Evolutionary conservation across 371 early-diverging fungal species (phyloP).

Genomic region (Haplosporangium sp.): DNA sequence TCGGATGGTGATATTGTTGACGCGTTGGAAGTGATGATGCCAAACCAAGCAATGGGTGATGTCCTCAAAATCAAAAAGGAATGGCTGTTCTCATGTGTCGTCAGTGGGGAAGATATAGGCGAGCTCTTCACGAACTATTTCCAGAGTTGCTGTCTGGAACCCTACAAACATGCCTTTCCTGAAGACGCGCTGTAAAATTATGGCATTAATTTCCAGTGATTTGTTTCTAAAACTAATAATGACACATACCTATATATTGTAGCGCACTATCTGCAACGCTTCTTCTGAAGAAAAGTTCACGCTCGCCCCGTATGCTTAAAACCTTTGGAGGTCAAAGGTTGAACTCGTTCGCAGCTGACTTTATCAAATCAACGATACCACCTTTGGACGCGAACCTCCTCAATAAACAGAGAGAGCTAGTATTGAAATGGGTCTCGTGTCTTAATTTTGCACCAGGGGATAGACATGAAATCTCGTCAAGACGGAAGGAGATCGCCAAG

Average conservation of each 20-base stretch:
- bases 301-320: conserved; percentile 36
- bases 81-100: conserved; percentile 29
- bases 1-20: conserved; percentile 36
- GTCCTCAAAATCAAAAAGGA: conserved; percentile 19
- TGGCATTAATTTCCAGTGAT: no score
- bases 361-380: conserved; percentile 22
- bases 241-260: no score
- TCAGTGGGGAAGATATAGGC: conserved; percentile 29
- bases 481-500: conserved; percentile 20
- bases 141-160: conserved; percentile 26
- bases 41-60: conserved; percentile 31
- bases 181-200: conserved; percentile 49
- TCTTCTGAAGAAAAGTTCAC: conserved; percentile 30
- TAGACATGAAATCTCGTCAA: conserved; percentile 23
- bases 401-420: conserved; percentile 33
- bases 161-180: conserved; percentile 37
- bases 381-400: conserved; percentile 22
- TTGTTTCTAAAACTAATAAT: no score
- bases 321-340: conserved; percentile 29
- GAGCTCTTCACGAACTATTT: conserved; percentile 33
- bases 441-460: conserved; percentile 26
- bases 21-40: conserved; percentile 32
- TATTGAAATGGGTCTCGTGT: conserved; percentile 37
- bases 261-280: conserved; percentile 14
- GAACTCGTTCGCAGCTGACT: conserved; percentile 19